Evolutionary conservation across 331 rosid genomes (phyloP).

Genomic region (Prunus yedoensis): DNA sequence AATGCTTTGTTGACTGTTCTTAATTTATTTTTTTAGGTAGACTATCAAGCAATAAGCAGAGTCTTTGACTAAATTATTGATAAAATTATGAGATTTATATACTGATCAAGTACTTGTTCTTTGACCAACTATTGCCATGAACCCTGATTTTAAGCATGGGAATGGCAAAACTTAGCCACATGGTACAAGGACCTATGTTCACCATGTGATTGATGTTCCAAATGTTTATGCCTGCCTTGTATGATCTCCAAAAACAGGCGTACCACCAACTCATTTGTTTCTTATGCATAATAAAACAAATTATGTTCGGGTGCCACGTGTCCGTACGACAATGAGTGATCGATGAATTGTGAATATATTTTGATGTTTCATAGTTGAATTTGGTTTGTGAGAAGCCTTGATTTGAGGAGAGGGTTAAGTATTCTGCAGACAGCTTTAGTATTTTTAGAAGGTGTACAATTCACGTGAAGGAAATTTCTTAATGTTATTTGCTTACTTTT

Average conservation of each 20-base stretch:
- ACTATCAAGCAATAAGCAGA: no score
- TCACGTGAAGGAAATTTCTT: not conserved
- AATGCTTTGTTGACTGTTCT: not conserved
- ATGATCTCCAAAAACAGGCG: not conserved
- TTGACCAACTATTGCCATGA: not conserved
- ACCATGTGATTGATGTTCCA: conserved; percentile 5
- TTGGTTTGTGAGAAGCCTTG: conserved; percentile 19
- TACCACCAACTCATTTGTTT: conserved; percentile 8
- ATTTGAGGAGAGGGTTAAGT: conserved; percentile 16
- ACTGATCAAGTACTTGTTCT: not conserved
- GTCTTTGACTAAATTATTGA: no score
- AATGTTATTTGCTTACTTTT: not conserved
- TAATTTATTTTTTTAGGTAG: not conserved
- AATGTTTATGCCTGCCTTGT: conserved; percentile 3
- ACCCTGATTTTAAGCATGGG: conserved; percentile 7
- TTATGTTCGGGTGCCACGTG: not conserved
- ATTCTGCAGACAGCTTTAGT: conserved; percentile 14
- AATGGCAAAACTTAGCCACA: conserved; percentile 25
- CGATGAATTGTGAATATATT: not conserved
- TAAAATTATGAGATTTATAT: no score
- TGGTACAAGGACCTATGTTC: conserved; percentile 23
- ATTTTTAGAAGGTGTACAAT: not conserved
- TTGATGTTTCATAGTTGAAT: not conserved
- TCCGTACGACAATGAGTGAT: not conserved
- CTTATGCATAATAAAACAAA: not conserved